These are phyloP conservation scores for Pseudozyma sp. DNA, from an alignment of 1,284 basidiomycete genomes.

Conservation along the genomic window DNA sequence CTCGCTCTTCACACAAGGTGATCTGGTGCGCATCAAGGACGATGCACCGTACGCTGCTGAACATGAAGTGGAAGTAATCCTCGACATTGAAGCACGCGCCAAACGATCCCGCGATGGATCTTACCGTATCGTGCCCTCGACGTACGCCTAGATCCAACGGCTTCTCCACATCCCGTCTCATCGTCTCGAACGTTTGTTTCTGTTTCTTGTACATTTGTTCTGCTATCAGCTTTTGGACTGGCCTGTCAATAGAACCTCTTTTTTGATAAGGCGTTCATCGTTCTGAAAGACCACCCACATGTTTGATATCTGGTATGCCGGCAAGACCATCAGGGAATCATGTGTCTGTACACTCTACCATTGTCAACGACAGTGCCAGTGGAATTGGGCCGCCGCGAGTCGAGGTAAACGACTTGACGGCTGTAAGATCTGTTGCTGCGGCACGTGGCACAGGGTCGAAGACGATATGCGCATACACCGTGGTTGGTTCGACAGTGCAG, in stretches of 20 bases:
- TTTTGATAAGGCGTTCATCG: too few relatives aligned
- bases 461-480: neutral
- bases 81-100: conserved; percentile 87
- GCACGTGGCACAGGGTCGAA: too few relatives aligned
- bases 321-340: too few relatives aligned
- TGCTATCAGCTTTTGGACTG: neutral
- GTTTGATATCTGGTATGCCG: too few relatives aligned
- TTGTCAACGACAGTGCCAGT: too few relatives aligned
- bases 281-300: too few relatives aligned
- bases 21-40: conserved; percentile 88
- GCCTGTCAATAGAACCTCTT: too few relatives aligned
- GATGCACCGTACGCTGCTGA: conserved; percentile 82
- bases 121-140: conserved; percentile 10
- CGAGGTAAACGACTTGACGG: too few relatives aligned
- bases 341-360: too few relatives aligned
- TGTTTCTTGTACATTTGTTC: neutral
- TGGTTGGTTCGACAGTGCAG: neutral
- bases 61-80: conserved; percentile 87
- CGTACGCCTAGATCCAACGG: neutral
- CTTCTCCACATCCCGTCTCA: neutral
- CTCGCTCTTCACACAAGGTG: conserved; percentile 53
- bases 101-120: conserved; percentile 16
- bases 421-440: neutral
- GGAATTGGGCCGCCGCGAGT: too few relatives aligned
- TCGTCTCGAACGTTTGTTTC: neutral